Percentiles rank a stretch among this genome's conserved stretches.
phyloP scores from a whole-genome alignment of 176 grass and related monocot species.

The Eleusine indica region DNA sequence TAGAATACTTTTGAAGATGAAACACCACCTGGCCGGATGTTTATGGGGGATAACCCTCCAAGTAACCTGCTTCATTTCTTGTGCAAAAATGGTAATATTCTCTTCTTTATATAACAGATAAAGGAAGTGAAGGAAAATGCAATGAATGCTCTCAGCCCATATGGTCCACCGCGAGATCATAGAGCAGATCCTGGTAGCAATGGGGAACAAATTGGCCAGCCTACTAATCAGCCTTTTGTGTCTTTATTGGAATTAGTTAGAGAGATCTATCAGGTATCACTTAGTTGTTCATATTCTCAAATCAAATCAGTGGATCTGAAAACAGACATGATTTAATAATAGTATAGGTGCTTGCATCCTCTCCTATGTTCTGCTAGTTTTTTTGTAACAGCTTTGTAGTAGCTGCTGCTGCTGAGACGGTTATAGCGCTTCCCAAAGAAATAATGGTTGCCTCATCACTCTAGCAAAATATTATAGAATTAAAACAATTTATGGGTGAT shows the following conservation, averaged over 20 bases:
- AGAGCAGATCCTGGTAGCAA: constrained; percentile 54
- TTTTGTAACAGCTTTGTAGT: constrained; percentile 21
- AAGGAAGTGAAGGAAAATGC: constrained; percentile 96
- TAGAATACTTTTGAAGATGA: constrained; percentile 31
- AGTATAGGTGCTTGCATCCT: background rate
- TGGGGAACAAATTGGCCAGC: constrained; percentile 48
- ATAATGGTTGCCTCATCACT: background rate
- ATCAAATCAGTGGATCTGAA: constrained; percentile 1
- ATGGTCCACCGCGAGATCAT: constrained; percentile 49
- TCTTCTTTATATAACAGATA: constrained; percentile 62
- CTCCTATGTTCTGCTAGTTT: background rate
- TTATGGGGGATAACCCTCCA: background rate
- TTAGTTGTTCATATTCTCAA: constrained; percentile 34
- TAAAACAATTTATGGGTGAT: background rate
- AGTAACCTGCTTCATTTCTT: background rate
- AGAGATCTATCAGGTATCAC: constrained; percentile 86
- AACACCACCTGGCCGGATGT: constrained; percentile 22
- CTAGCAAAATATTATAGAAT: background rate
- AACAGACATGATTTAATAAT: constrained; percentile 22
- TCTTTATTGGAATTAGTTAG: constrained; percentile 89
- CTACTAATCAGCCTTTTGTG: constrained; percentile 64
- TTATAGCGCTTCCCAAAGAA: constrained; percentile 7
- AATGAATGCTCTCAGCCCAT: constrained; percentile 79
- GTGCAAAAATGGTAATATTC: constrained; percentile 17
- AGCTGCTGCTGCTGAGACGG: background rate